Base-by-base conservation (phyloP, 1,284 basidiomycete genomes). In the Ustilago cynodontis region DNA sequence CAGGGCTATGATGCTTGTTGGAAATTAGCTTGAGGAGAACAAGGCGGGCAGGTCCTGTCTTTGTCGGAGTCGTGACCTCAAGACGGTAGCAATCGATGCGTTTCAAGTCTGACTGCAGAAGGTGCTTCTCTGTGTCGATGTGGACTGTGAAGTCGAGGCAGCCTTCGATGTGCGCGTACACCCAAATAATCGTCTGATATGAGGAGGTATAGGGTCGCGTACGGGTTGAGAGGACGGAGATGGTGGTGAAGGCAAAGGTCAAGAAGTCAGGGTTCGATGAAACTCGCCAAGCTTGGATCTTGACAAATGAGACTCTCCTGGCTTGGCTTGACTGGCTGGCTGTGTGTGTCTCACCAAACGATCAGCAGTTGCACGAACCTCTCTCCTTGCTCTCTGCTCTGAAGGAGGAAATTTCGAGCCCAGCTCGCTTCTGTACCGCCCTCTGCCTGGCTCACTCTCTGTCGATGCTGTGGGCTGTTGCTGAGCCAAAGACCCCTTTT, bases 401-500 rank as follows among this genome's bases (percentile, higher is more conserved):
- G 31, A 11, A 6, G 31, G 11, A 7, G 24, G 29, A 49, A 57
- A 58, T 24, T 59, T 59, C 47, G 24, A 59, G n/a, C 47, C 24
- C 57, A 59, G 57, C 57, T 50, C 45, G 45, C 47, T 45, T 59
- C 10, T 10, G 31, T 49, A 49, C 47, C 47, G 47, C 26, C 47
- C 13, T 49, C 13, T 49, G 11, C 11, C 45, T 49, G 24, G 2
- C 26, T 50, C 49, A 4, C 28, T 50, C 49, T 29, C 20, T 52
- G 50, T 43, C 41, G 41, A 43, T 43, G 41, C n/a, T 11, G 18
- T 20, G 41, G n/a, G 41, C 41, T 43, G 41, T n/a, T 43, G 20
- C 31, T 33, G 31, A 28, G 53, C 33, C 53, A 54, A 35, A 33
- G 41, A 56, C 54, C 56, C 56, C 56, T 49, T 49, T 58, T 58